Base-by-base conservation (phyloP, 352 stramenopile genomes). In the Phytophthora pisi region DNA sequence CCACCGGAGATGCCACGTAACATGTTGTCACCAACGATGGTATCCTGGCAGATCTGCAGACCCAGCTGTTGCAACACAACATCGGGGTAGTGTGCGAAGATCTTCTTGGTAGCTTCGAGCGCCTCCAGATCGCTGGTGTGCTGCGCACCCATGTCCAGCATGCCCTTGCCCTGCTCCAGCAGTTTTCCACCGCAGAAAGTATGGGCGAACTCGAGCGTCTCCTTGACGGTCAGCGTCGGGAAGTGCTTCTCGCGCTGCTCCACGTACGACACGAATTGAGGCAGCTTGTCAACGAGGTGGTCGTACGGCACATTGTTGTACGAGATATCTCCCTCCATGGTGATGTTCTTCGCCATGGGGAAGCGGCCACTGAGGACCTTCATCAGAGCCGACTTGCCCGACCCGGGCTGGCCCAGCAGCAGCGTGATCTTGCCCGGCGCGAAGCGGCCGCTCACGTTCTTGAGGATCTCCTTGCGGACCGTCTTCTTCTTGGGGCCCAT, bases 1-100 rank as follows among this genome's bases (percentile, higher is more conserved):
- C 85, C 84, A 15, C 84, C 84, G 2, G 80, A 92, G 13, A 93
- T 68, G 20, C 85, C 85, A 86, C 82, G 74, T 1, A 78, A 30
- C 54, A 90, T 77, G 24, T 51, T 51, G 20, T 51, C 45, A 30
- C 45, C 45, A 16, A 51, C 45, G 45, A 51, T 30, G 7, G 45
- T 51, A 10, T 51, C 45, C 18, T 51, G 45, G 18, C 70, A 77
- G 42, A 50, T 74, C 34, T 52, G 45, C 20, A 87, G 68, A 42
- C 76, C 72, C 0, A 81, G 57, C 43, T 75, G 72, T 6, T 69
- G 45, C 11, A 72, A 52, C 24, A 83, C 78, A 18, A 84, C 55
- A 47, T 89, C 73, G 0, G 74, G 73, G 46, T 76, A 77, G 42
- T 76, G 23, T 4, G 53, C n/a, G 28, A 75, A 78, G 45, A 78